phyloP scores from a whole-genome alignment of 306 rosid genomes.

The Erythrophleum fordii region DNA sequence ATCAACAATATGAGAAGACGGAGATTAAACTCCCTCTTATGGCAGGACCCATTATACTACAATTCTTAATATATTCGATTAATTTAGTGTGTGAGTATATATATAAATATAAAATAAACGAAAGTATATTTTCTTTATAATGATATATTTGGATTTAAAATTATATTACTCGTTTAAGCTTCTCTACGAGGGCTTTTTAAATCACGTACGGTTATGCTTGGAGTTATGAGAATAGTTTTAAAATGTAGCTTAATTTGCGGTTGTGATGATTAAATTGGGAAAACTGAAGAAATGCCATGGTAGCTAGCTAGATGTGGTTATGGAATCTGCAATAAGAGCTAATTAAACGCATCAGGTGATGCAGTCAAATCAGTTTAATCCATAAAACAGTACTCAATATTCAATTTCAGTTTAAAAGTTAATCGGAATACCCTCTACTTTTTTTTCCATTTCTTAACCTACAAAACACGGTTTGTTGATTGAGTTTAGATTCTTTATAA shows the following conservation, averaged over 20 bases:
- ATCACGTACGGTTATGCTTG: too few relatives aligned
- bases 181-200: too few relatives aligned
- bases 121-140: too few relatives aligned
- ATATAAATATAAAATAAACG: too few relatives aligned
- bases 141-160: too few relatives aligned
- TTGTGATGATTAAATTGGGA: not conserved
- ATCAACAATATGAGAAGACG: too few relatives aligned
- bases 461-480: conserved; percentile 6
- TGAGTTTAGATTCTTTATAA: too few relatives aligned
- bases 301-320: not conserved
- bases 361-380: not conserved
- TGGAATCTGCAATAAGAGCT: not conserved
- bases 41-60: too few relatives aligned
- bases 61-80: too few relatives aligned
- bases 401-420: not conserved
- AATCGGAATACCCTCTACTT: not conserved
- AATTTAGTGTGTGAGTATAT: too few relatives aligned
- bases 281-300: not conserved
- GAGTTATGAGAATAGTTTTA: not conserved
- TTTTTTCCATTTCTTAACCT: not conserved
- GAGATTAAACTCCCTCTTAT: too few relatives aligned
- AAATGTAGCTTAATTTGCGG: not conserved
- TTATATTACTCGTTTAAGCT: too few relatives aligned
- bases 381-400: not conserved
- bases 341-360: not conserved